These are phyloP conservation scores for Fraxinus ornus DNA, from an alignment of 305 asterid genomes.

Conservation along the genomic window DNA sequence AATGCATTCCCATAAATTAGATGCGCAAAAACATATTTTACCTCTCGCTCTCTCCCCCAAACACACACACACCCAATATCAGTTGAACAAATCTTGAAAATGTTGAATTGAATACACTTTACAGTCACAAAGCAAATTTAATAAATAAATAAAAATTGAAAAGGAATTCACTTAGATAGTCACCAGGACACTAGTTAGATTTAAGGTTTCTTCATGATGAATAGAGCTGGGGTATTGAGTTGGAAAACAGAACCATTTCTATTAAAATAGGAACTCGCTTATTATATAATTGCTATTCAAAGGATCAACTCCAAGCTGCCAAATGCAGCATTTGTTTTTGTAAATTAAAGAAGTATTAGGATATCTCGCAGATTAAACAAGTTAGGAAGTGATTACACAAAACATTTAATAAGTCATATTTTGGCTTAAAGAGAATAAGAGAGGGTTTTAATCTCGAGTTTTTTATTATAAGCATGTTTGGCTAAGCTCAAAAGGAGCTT, in stretches of 20 bases:
- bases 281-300: conserved; percentile 4
- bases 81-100: not conserved
- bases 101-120: not conserved
- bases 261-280: conserved; percentile 5
- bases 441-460: not conserved
- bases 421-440: conserved; percentile 2
- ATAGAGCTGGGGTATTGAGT: not conserved
- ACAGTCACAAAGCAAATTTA: not conserved
- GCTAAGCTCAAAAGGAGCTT: not conserved
- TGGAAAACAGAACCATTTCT: conserved; percentile 7
- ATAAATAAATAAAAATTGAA: not conserved
- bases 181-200: not conserved
- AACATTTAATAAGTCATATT: not conserved
- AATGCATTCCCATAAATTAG: conserved; percentile 18
- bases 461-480: not conserved
- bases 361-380: not conserved
- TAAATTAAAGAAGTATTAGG: not conserved
- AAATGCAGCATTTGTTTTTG: not conserved
- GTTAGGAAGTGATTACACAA: not conserved
- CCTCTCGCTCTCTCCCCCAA: not conserved
- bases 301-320: not conserved
- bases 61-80: not conserved
- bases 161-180: not conserved
- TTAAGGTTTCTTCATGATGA: not conserved
- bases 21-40: not conserved